These are phyloP conservation scores for Powellomyces hirtus DNA, from an alignment of 192 early-diverging fungal species.

Conservation along the genomic window DNA sequence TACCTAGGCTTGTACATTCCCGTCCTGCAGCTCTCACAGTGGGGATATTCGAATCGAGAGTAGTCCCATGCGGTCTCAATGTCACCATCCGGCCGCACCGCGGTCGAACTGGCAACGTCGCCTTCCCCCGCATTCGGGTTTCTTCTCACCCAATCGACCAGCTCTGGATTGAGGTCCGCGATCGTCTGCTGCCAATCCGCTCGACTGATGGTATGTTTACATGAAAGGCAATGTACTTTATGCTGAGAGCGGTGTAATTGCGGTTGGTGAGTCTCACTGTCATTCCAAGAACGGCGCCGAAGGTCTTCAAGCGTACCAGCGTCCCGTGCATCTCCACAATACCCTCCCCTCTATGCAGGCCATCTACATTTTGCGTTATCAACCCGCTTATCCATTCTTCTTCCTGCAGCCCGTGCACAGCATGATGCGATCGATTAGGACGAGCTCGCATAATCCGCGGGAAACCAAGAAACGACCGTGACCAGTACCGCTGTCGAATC, in stretches of 20 bases:
- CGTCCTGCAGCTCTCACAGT: constrained; percentile 60
- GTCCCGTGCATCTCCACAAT: constrained; percentile 88
- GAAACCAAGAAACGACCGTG: constrained; percentile 82
- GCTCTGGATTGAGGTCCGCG: constrained; percentile 66
- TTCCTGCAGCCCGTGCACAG: constrained; percentile 53
- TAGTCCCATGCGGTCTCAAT: constrained; percentile 57
- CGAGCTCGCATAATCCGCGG: constrained; percentile 61
- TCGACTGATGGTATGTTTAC: constrained; percentile 55
- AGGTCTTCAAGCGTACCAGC: constrained; percentile 50
- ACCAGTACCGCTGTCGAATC: constrained; percentile 86
- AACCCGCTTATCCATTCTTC: constrained; percentile 48
- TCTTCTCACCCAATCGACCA: constrained; percentile 46
- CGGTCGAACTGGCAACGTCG: constrained; percentile 38
- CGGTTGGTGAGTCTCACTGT: background rate
- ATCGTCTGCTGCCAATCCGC: constrained; percentile 66
- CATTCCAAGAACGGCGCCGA: no score
- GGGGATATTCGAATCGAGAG: constrained; percentile 68
- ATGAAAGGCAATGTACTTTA: constrained; percentile 70
- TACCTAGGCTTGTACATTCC: constrained; percentile 53
- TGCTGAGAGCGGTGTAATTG: constrained; percentile 20
- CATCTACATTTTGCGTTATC: constrained; percentile 94
- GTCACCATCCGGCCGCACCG: constrained; percentile 81
- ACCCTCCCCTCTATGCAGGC: constrained; percentile 59
- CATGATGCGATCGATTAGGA: constrained; percentile 73
- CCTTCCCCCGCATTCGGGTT: constrained; percentile 19